These are phyloP conservation scores for Oryza glumipatula DNA, from an alignment of 176 grass and related monocot species.

Conservation along the genomic window DNA sequence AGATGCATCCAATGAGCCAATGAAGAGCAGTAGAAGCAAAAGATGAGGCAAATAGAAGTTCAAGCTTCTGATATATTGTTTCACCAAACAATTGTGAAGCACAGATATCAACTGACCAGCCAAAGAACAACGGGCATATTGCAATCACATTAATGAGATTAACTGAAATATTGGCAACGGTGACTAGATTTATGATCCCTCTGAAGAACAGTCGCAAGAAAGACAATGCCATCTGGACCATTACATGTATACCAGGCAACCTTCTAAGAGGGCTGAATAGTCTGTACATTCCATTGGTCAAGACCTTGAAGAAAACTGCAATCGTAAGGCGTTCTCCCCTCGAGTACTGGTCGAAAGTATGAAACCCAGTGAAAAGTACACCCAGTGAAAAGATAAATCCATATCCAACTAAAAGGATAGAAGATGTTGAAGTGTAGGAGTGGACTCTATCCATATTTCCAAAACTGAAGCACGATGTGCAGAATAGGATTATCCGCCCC, in stretches of 20 bases:
- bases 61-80: constrained; percentile 30
- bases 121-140: constrained; percentile 39
- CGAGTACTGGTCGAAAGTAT: constrained; percentile 22
- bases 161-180: constrained; percentile 35
- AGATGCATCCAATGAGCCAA: constrained; percentile 41
- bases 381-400: constrained; percentile 1
- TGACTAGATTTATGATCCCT: constrained; percentile 18
- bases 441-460: constrained; percentile 8
- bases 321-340: constrained; percentile 26
- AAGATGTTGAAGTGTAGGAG: constrained; percentile 14
- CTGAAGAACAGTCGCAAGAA: constrained; percentile 22
- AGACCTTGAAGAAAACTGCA: constrained; percentile 14
- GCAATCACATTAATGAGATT: constrained; percentile 29
- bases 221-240: constrained; percentile 22
- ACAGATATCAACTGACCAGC: constrained; percentile 42
- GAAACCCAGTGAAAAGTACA: constrained; percentile 11
- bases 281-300: not conserved
- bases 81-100: constrained; percentile 44
- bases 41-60: constrained; percentile 30
- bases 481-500: constrained; percentile 36
- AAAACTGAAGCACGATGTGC: constrained; percentile 5
- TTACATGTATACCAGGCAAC: constrained; percentile 35
- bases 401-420: constrained; percentile 41
- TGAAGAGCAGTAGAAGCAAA: constrained; percentile 45
- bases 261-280: constrained; percentile 31